A percentile compares a stretch with the other conserved stretches of the same genome.
phyloP scores from a whole-genome alignment of 23 red algal genomes.

The Chondrus crispus region DNA sequence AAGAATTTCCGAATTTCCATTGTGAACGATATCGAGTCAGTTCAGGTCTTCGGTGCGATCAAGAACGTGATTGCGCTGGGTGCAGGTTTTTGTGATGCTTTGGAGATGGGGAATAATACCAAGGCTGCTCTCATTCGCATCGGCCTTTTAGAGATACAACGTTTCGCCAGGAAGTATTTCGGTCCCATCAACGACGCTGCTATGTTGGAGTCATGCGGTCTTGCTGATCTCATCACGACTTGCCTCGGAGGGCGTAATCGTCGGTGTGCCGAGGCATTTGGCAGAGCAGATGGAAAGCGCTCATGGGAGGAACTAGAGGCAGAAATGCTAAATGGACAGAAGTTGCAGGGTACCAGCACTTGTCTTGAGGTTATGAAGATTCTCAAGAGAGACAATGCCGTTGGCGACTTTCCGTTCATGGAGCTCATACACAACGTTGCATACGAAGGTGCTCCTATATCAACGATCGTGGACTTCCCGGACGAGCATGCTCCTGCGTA shows the following conservation, averaged over 20 bases:
- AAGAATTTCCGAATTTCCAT: conserved; percentile 80
- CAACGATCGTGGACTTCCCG: conserved; percentile 54
- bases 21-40: conserved; percentile 63
- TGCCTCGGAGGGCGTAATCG: conserved; percentile 92
- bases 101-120: conserved; percentile 85
- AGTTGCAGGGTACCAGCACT: conserved; percentile 92
- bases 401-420: conserved; percentile 78
- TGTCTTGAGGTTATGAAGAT: conserved; percentile 75
- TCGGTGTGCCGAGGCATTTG: conserved; percentile 73
- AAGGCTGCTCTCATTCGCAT: conserved; percentile 86
- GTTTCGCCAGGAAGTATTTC: conserved; percentile 79
- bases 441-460: conserved; percentile 41
- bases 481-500: conserved; percentile 48
- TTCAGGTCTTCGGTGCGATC: conserved; percentile 85
- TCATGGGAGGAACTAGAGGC: conserved; percentile 79
- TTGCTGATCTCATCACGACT: conserved; percentile 94
- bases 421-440: conserved; percentile 75
- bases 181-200: conserved; percentile 51
- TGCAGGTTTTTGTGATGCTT: conserved; percentile 86
- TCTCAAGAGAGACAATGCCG: conserved; percentile 60
- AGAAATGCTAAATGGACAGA: conserved; percentile 91
- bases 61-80: conserved; percentile 95
- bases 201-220: conserved; percentile 81
- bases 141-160: conserved; percentile 87
- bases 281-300: conserved; percentile 26